Evolutionary conservation across 2,329 filamentous ascomycete genomes (phyloP).

Genomic region (Sphaerulina musiva): DNA sequence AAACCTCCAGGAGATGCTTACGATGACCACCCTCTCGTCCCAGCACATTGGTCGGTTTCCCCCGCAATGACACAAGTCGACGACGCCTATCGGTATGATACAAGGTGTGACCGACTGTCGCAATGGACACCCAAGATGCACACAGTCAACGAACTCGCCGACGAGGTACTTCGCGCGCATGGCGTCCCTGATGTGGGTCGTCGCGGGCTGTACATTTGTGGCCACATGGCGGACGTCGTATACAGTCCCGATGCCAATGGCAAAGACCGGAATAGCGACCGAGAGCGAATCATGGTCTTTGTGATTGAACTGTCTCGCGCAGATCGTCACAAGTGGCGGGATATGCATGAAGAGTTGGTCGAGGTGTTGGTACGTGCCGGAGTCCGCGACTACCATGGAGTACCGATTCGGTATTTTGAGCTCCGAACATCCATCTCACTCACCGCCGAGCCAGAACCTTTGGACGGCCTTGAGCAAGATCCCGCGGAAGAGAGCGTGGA

Average conservation of each 20-base stretch:
- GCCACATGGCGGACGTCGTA: not conserved
- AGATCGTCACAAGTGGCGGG: not conserved
- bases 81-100: not conserved
- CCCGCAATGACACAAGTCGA: not conserved
- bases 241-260: not conserved
- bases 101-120: not conserved
- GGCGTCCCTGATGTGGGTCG: not conserved
- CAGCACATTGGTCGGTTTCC: not conserved
- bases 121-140: not conserved
- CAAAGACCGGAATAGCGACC: not conserved
- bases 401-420: too few species aligned
- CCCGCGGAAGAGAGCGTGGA: too few species aligned
- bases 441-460: too few species aligned
- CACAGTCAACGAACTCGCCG: not conserved
- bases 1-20: not conserved
- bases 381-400: too few species aligned
- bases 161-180: not conserved
- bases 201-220: conserved; percentile 2
- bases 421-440: too few species aligned
- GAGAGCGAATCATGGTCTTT: conserved; percentile 1
- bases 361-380: too few species aligned
- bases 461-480: too few species aligned
- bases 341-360: not conserved
- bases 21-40: not conserved
- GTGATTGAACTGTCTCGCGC: not conserved